phyloP scores from a whole-genome alignment of 2,329 filamentous ascomycete species.

The Plectosphaerella cucumerina region DNA sequence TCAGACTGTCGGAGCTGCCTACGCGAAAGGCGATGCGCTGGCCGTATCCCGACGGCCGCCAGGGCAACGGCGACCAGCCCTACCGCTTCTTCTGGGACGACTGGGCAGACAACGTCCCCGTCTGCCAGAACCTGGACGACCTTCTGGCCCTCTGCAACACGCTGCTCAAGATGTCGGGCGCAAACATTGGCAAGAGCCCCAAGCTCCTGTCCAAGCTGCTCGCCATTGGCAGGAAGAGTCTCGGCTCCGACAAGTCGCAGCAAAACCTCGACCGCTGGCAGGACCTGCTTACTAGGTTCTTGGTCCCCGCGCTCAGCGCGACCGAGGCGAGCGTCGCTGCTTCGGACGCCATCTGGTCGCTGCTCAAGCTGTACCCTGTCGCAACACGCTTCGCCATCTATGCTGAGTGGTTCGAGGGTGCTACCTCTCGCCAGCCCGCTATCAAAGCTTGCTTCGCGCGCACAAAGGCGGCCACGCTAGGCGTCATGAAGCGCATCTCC shows the following conservation, averaged over 20 bases:
- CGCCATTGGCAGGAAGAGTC: constrained; percentile 76
- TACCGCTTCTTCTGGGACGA: constrained; percentile 98
- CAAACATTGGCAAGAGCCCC: constrained; percentile 84
- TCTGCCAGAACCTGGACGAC: constrained; percentile 88
- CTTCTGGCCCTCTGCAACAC: constrained; percentile 83
- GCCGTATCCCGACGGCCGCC: constrained; percentile 77
- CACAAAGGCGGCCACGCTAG: constrained; percentile 73
- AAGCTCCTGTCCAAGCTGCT: constrained; percentile 75
- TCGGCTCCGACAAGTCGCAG: constrained; percentile 65
- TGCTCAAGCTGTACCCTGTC: constrained; percentile 75
- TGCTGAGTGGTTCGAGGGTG: constrained; percentile 84
- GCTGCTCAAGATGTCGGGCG: constrained; percentile 78
- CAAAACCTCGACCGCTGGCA: constrained; percentile 76
- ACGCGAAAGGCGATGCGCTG: constrained; percentile 71
- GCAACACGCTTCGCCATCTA: constrained; percentile 83
- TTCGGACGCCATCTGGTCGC: constrained; percentile 80
- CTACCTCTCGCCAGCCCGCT: constrained; percentile 70
- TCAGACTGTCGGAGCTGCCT: constrained; percentile 56
- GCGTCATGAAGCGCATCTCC: constrained; percentile 84
- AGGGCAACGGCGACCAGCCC: constrained; percentile 51
- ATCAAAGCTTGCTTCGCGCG: constrained; percentile 75
- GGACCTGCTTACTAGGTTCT: constrained; percentile 73
- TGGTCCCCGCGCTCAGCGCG: constrained; percentile 86
- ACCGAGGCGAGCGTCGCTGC: constrained; percentile 79
- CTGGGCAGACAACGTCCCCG: constrained; percentile 88